Percentiles rank a stretch among this genome's conserved stretches.
Conservation (phyloP, 176 grass and related monocot species). For the Zea luxurians region DNA sequence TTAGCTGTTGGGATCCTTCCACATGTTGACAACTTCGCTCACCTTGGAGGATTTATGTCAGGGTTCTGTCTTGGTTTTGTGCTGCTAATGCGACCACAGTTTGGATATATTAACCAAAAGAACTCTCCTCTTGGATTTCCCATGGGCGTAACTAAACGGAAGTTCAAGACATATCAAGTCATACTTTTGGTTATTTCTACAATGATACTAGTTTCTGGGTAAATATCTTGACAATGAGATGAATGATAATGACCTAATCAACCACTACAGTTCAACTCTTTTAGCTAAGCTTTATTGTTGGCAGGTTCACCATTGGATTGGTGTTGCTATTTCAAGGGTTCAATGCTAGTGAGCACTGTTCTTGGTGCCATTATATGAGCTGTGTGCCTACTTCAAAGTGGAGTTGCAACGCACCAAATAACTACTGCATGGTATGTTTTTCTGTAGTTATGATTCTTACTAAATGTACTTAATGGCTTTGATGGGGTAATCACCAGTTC, state of each 20-base stretch:
- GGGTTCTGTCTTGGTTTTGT: slow-evolving; percentile 96
- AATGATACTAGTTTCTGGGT: slow-evolving; percentile 58
- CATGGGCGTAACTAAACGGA: slow-evolving; percentile 51
- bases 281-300: slow-evolving; percentile 46
- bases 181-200: slow-evolving; percentile 58
- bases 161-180: slow-evolving; percentile 84
- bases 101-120: slow-evolving; percentile 75
- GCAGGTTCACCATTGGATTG: slow-evolving; percentile 71
- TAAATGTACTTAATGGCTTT: not conserved
- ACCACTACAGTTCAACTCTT: slow-evolving; percentile 22
- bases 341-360: slow-evolving; percentile 67
- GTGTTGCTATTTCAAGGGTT: slow-evolving; percentile 60
- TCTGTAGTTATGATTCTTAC: not conserved
- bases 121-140: slow-evolving; percentile 65
- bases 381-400: slow-evolving; percentile 88
- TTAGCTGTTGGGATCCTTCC: slow-evolving; percentile 85
- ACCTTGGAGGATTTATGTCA: slow-evolving; percentile 84
- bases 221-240: slow-evolving; percentile 35
- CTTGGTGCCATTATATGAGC: slow-evolving; percentile 92
- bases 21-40: slow-evolving; percentile 91
- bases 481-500: slow-evolving; percentile 13
- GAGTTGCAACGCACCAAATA: slow-evolving; percentile 59
- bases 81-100: slow-evolving; percentile 80
- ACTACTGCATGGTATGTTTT: slow-evolving; percentile 58
- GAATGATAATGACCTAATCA: slow-evolving; percentile 5